Evolutionary conservation across 225 moss, liverwort and hornwort species (phyloP).

Genomic region (Climacium dendroides): DNA sequence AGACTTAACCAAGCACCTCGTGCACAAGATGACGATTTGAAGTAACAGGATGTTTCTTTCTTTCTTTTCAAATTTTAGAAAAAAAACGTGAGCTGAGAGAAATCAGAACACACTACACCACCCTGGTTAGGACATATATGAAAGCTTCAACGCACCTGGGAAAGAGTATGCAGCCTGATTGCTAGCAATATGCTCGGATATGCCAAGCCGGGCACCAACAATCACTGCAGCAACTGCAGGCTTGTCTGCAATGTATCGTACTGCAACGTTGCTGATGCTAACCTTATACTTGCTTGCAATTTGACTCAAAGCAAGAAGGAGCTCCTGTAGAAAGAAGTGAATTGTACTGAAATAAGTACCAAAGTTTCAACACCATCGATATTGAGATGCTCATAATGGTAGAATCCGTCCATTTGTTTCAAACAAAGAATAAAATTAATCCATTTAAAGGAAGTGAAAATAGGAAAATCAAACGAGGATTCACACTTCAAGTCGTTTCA

Average conservation of each 20-base stretch:
- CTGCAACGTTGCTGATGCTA: conserved; percentile 50
- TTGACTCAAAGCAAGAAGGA: conserved; percentile 34
- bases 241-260: conserved; percentile 43
- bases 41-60: not conserved
- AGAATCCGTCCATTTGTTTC: not conserved
- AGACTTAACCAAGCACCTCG: not conserved
- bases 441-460: not conserved
- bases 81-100: not conserved
- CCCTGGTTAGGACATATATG: not conserved
- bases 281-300: conserved; percentile 34
- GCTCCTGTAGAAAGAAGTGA: conserved; percentile 16
- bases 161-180: conserved; percentile 43
- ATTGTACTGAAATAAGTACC: not conserved
- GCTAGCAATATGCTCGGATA: conserved; percentile 45
- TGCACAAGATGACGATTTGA: not conserved
- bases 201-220: conserved; percentile 44
- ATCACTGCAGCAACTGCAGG: conserved; percentile 48
- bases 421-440: not conserved
- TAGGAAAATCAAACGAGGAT: not conserved
- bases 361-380: not conserved
- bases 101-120: not conserved
- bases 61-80: not conserved
- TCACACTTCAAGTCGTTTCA: not conserved
- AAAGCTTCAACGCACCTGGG: conserved; percentile 8
- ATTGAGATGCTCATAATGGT: not conserved